Conservation (phyloP, 2,329 filamentous ascomycete genomes). For the Stagonosporopsis rhizophila region DNA sequence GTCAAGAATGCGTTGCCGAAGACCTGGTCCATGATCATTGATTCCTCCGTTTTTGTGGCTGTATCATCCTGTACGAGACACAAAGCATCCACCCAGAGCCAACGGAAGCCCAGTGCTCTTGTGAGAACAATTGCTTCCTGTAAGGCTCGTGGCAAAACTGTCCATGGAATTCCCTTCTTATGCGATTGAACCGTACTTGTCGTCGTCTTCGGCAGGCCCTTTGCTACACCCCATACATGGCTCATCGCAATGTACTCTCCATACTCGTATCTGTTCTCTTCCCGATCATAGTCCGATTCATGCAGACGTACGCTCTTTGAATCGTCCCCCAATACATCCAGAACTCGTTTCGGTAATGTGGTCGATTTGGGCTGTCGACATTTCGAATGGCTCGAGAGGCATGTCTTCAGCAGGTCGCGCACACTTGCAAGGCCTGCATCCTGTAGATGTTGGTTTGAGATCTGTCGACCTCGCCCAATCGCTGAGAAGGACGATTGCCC, state of each 20-base stretch:
- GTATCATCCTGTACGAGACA: conserved; percentile 45
- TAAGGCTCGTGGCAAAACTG: conserved; percentile 40
- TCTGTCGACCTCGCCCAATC: conserved; percentile 43
- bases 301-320: conserved; percentile 41
- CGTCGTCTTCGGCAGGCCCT: conserved; percentile 40
- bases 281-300: conserved; percentile 35
- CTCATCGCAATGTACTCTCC: conserved; percentile 45
- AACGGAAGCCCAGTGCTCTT: conserved; percentile 44
- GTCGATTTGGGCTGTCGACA: conserved; percentile 35
- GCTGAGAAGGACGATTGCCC: conserved; percentile 45
- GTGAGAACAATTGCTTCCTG: conserved; percentile 48
- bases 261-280: conserved; percentile 38
- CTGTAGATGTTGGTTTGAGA: conserved; percentile 40
- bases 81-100: conserved; percentile 47
- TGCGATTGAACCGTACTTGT: conserved; percentile 33
- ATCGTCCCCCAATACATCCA: conserved; percentile 40
- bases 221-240: conserved; percentile 43
- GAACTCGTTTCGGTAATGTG: conserved; percentile 39
- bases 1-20: conserved; percentile 45
- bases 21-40: conserved; percentile 38
- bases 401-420: conserved; percentile 39
- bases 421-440: conserved; percentile 36
- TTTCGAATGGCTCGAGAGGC: conserved; percentile 40
- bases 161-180: conserved; percentile 40
- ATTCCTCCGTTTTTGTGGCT: conserved; percentile 36